Base-by-base conservation (phyloP, 768 basidiomycete species). In the Harrya chromipes region DNA sequence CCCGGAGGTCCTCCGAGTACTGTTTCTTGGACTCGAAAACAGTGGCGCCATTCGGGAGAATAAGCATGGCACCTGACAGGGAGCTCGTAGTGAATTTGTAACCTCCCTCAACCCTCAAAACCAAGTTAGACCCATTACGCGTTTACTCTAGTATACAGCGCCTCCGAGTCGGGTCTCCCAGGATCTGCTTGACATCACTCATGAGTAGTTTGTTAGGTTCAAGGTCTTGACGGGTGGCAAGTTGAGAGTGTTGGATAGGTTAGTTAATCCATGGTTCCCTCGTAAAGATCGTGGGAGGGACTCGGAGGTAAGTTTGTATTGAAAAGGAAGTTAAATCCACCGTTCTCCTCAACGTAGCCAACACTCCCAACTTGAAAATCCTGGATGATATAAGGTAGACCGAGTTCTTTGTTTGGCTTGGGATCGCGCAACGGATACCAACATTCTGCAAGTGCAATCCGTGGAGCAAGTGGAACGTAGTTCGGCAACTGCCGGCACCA, bases 311-410 rank as follows among this genome's bases (percentile, higher is more conserved):
- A 16, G 6, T 33, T 16, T 1, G 70, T 62, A 40, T 70, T 72
- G 51, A 72, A 72, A 0, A 70, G 58, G 42, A 66, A 66, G 29
- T 62, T 56, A 40, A 72, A 59, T 6, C 0, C 20, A 20, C 70
- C 70, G 20, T 55, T 39, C 4, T 49, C 42, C 2, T 49, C 53
- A n/a, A 70, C 40, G 27, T 63, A 54, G 8, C 67, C 67, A 4
- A 72, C 66, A 49, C 72, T 70, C 1, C 71, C 71, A 12, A 72
- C 67, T 34, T 54, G 58, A 21, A 67, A 47, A 2, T 68, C 69
- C 11, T 59, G 43, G 5, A 45, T 29, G 16, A 46, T 54, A 20
- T 70, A 64, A 2, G 54, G 47, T 13, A 42, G 26, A 19, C 63
- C 61, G 11, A 67, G 55, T 7, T 36, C 34, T n/a, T 34, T 26